A percentile compares a stretch with the other conserved stretches of the same genome.
phyloP scores from a whole-genome alignment of 768 basidiomycete genomes.

The Macrolepiota fuliginosa region DNA sequence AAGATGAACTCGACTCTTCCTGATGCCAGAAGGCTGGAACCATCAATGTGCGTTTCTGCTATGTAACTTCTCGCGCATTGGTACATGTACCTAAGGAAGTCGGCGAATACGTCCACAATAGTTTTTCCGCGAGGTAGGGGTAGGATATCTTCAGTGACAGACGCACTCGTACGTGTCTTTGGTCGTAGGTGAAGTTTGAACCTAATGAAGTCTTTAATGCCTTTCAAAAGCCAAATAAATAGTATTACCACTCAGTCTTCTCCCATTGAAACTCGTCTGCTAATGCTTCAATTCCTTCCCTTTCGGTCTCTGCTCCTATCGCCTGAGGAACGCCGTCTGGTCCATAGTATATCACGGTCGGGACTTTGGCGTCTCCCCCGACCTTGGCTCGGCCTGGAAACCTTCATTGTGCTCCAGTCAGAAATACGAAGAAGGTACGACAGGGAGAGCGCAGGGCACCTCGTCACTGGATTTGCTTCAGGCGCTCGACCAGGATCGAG shows the following conservation, averaged over 20 bases:
- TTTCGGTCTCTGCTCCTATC: slow-evolving; percentile 40
- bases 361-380: slow-evolving; percentile 45
- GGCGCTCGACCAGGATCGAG: slow-evolving; percentile 31
- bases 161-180: slow-evolving; percentile 6
- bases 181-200: slow-evolving; percentile 26
- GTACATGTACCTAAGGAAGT: slow-evolving; percentile 41
- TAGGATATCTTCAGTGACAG: slow-evolving; percentile 13
- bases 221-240: slow-evolving; percentile 13
- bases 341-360: slow-evolving; percentile 46
- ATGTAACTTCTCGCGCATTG: slow-evolving; percentile 35
- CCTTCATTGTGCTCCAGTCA: slow-evolving; percentile 19
- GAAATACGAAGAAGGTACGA: not conserved
- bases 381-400: slow-evolving; percentile 41
- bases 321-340: slow-evolving; percentile 32
- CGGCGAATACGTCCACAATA: slow-evolving; percentile 33
- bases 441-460: slow-evolving; percentile 14
- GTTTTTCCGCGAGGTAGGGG: slow-evolving; percentile 34
- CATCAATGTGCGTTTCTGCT: slow-evolving; percentile 34
- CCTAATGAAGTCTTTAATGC: slow-evolving; percentile 19
- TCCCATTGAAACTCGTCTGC: slow-evolving; percentile 44
- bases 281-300: slow-evolving; percentile 31
- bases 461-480: slow-evolving; percentile 37
- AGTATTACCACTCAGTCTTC: slow-evolving; percentile 43
- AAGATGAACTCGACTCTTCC: slow-evolving; percentile 37
- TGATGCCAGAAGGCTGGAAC: slow-evolving; percentile 22